phyloP scores from a whole-genome alignment of 257 asterid genomes.

The Ballota nigra region DNA sequence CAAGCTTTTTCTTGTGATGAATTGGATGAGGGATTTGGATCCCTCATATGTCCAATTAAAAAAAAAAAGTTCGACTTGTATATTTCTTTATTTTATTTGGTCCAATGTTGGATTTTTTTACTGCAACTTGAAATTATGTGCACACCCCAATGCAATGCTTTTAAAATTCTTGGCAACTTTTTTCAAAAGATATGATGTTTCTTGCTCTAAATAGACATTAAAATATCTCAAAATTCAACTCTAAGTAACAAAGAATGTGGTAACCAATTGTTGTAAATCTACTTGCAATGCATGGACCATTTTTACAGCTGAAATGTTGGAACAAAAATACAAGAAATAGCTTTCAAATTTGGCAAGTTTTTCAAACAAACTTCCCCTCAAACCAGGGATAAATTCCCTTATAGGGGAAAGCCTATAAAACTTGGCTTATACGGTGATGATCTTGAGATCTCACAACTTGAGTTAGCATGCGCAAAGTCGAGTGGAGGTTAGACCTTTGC shows the following conservation, averaged over 20 bases:
- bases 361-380: conserved; percentile 12
- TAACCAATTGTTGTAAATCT: conserved; percentile 4
- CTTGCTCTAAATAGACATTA: not conserved
- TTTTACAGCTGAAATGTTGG: not conserved
- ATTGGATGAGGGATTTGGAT: too few species aligned
- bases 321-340: conserved; percentile 14
- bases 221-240: not conserved
- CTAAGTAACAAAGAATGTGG: not conserved
- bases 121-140: not conserved
- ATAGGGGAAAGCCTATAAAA: conserved; percentile 38
- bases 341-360: conserved; percentile 6
- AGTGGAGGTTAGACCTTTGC: not conserved
- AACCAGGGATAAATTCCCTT: conserved; percentile 3
- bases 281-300: conserved; percentile 20
- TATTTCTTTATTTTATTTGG: not conserved
- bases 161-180: not conserved
- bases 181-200: not conserved
- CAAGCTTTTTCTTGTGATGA: too few species aligned
- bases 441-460: conserved; percentile 3
- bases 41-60: too few species aligned
- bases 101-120: not conserved
- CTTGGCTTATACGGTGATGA: conserved; percentile 24
- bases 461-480: conserved; percentile 24
- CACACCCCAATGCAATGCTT: not conserved
- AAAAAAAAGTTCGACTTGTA: not conserved